Base-by-base conservation (phyloP, 1,284 basidiomycete genomes). In the Testicularia cyperi region DNA sequence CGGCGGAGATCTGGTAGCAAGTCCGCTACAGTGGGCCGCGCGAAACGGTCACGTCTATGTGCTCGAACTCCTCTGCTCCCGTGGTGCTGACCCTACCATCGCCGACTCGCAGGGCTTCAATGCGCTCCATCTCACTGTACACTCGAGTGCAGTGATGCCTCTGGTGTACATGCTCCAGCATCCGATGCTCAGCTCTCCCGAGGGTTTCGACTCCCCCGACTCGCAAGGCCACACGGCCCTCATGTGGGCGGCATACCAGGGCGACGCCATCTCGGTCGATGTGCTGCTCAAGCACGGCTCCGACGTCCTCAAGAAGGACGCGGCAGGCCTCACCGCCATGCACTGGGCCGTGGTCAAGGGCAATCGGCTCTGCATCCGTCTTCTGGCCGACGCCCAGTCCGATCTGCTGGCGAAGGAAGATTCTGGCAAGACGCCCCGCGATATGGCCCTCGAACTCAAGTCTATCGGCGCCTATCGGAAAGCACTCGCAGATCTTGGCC, bases 311-410 rank as follows among this genome's bases (percentile, higher is more conserved):
- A 79, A 86, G 5, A 82, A 82, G 28, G 95, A 98, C 74, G 86
- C 88, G 56, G 79, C 83, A 0, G 92, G 92, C 0, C 81, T 99
- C 41, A 85, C 90, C 0, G 90, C 95, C 0, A 81, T 98, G 38
- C 95, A 99, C 75, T 99, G 95, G 95, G 92, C 92, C 1, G 92
- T 95, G n/a, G 94, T 98, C 10, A 85, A 92, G 55, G 95, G 94
- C 6, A 95, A 92, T 72, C 81, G 87, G 42, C 75, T 78, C 13
- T 91, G 90, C 72, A 94, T 98, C 44, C 82, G 87, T 19, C 83
- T 87, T 37, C 80, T 99, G 12, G 78, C 95, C 10, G 86, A 90
- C 62, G 87, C 87, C 14, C 92, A 91, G 0, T 88, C 86, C 1
- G 88, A 92, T 75, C 78, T 96, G 10, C 81, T 82, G 29, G 86